Evolutionary conservation across 225 moss, liverwort and hornwort species (phyloP), one percentile per base, ranked within the genome.

Genomic region (Ulota crispa): DNA sequence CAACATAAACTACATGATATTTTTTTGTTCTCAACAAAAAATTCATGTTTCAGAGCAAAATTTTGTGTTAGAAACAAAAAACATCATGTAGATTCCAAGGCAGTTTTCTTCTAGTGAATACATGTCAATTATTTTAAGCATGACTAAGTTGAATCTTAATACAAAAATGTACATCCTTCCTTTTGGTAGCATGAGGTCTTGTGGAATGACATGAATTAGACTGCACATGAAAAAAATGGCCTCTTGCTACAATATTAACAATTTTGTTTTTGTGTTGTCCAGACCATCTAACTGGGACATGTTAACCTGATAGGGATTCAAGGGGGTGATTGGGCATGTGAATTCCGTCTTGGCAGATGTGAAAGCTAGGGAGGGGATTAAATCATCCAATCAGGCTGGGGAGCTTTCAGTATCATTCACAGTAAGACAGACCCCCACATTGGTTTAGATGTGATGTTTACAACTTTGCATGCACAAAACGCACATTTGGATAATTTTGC

Each of bases 371-470:
- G 14, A 26, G 39, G 30, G 14, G 50, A 73, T 8, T 50, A 41
- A 74, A 81, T 81, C 81, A 74, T 18, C 28, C 66, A 74, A 74
- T 81, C 74, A 66, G 28, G 41, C 4, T 23, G 31, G 73, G 56
- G 65, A 81, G 81, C 73, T 74, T 65, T 81, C 81, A 73, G 65
- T 30, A 54, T 73, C 80, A 72, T 63, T 37, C 81, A 26, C 30
- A 37, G 28, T 28, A 45, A 45, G 45, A 45, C 45, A 45, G 45
- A 45, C 45, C 14, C 12, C 26, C 0, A 82, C 68, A 47, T 76
- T 54, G 27, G 42, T n/a, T 74, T 64, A 81, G 73, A 81, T 73
- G 81, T 81, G 81, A 81, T 81, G 65, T 73, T 65, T 55, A 23
- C 75, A 59, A 68, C 74, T 75, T 76, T 68, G 82, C 76, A 76